Base-by-base conservation (phyloP, 2,329 filamentous ascomycete genomes). In the Calonectria pseudoturangicola region DNA sequence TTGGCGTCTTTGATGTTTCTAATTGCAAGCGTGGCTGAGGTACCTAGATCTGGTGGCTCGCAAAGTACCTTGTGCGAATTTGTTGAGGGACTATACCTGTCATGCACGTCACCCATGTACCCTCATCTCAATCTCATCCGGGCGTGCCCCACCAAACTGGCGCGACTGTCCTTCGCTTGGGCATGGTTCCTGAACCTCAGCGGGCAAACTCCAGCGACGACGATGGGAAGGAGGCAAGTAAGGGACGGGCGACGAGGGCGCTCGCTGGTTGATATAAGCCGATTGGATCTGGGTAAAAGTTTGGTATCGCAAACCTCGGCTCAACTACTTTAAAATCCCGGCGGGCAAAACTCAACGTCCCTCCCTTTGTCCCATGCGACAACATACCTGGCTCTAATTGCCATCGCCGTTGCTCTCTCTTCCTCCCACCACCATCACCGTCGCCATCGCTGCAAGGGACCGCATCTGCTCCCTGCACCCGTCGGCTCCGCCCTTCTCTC, bases 361-460 rank as follows among this genome's bases (percentile, higher is more conserved):
- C 48, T 58, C 30, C 16, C 50, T 48, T 48, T 41, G 36, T 60
- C 56, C n/a, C 25, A 16, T 28, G 16, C 54, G 39, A 36, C n/a
- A 27, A 58, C 30, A 41, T 41, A 60, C 39, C 54, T 60, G 33
- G 21, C 25, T 60, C 54, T 60, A 39, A 39, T 60, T 60, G 39
- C 39, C 27, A 18, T 60, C 54, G 27, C 36, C 28, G 41, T 56
- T 62, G 28, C 21, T 33, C 30, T 27, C 43, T 47, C 43, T 3
- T 51, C 47, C 48, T 54, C 62, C 60, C 68, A 70, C 68, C 68
- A 50, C 62, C 68, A 56, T 56, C 45, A 25, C 58, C 62, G 45
- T 56, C 64, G 65, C 36, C 50, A 47, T 47, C n/a, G 39, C 70
- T 72, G 70, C 70, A 72, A 72, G 70, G 70, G 65, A 72, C 70